A percentile compares a stretch with the other conserved stretches of the same genome.
Conservation (phyloP, 768 basidiomycete species). For the Ramaria sp. region DNA sequence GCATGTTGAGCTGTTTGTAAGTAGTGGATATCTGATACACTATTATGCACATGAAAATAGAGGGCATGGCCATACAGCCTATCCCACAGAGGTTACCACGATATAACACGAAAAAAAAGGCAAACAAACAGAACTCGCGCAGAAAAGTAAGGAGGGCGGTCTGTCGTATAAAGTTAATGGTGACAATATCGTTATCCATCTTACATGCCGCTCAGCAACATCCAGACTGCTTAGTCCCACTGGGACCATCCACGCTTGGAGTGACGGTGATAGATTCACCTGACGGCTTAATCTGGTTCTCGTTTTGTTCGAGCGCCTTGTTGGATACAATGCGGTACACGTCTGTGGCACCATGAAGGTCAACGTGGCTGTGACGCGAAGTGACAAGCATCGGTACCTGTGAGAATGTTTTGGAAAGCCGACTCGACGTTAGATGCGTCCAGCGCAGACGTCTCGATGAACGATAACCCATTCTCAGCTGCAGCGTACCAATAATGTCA, state of each 20-base stretch:
- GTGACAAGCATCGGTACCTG: conserved; percentile 41
- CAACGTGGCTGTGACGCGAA: background rate
- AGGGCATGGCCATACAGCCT: no score
- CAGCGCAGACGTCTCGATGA: conserved; percentile 99
- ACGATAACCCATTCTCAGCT: conserved; percentile 88
- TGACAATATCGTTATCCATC: background rate
- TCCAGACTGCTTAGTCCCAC: conserved; percentile 24
- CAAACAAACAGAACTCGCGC: background rate
- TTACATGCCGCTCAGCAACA: conserved; percentile 22
- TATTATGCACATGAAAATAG: background rate
- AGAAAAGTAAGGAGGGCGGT: background rate
- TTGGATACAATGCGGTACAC: conserved; percentile 96
- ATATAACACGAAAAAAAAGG: background rate
- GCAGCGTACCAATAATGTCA: conserved; percentile 1
- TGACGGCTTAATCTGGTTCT: conserved; percentile 69
- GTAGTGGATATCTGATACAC: background rate
- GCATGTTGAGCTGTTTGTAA: no score
- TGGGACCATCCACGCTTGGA: conserved; percentile 40
- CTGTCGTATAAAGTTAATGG: conserved; percentile 1
- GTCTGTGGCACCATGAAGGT: conserved; percentile 37
- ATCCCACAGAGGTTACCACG: background rate
- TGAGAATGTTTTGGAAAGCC: conserved; percentile 94
- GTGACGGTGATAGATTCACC: conserved; percentile 77
- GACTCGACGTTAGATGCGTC: conserved; percentile 98
- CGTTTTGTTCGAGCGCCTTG: conserved; percentile 83